Base-by-base conservation (phyloP, 192 early-diverging fungal genomes). In the Obelidium mucronatum region DNA sequence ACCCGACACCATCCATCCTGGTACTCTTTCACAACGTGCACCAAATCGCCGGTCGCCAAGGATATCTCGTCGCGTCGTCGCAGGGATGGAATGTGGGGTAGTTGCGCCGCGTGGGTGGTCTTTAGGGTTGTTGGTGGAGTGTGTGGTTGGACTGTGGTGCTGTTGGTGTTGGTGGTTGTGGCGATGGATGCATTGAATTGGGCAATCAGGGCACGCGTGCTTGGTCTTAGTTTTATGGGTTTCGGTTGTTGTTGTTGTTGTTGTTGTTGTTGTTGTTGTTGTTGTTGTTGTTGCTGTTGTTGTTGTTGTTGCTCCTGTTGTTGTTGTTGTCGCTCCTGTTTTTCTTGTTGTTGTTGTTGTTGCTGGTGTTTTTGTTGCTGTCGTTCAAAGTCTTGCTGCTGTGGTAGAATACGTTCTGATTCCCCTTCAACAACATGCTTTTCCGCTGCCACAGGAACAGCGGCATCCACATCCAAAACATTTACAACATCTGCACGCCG, bases 171-270 rank as follows among this genome's bases (percentile, higher is more conserved):
- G 15, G 37, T 17, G 15, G 17, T 13, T 65, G 62, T 24, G 13
- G 15, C 28, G 31, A 19, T 65, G 31, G 34, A 17, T 24, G 6
- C 37, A 36, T 65, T 36, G 37, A 37, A 65, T 37, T 33, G 37
- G 8, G 62, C 62, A 26, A 65, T 65, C 1, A 65, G 62, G 35
- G 19, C 19, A 22, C 62, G 62, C 8, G 62, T 65, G 62, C 62
- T 65, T 36, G 62, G 62, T 22, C 62, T 24, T 6, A 65, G 62
- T 31, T 22, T 22, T 30, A 17, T 22, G 2, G 22, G 59, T 15
- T 1, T 26, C 17, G 36, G 17, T 36, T 65, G 37, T 33, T 33
- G 11, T 37, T 36, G 26, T 8, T 36, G 3, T 37, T 65, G 62
- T 30, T 33, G 31, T 40, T 30, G 35, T 0, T 59, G 24, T 59